Evolutionary conservation across 345 rosid genomes (phyloP), one percentile per base, ranked within the genome.

Genomic region (Murraya koenigii): DNA sequence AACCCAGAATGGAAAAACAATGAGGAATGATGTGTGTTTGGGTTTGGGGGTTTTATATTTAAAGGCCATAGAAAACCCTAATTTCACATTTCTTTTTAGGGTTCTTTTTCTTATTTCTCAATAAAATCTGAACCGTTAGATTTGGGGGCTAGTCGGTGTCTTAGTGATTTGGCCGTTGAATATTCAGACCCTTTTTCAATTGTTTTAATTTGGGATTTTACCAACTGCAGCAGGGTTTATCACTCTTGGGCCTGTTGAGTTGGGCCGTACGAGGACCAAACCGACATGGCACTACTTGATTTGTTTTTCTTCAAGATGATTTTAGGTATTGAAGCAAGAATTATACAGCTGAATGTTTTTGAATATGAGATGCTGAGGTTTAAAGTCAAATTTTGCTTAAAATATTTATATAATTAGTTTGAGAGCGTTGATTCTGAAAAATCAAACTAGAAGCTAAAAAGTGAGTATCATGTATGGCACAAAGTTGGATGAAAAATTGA

Each of bases 31-130:
- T 0, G 20, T 52, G 11, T 47, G 56, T 52, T 52, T 17, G 7
- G 56, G 26, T 3, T 17, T 23, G 19, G 60, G 3, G 44, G 20
- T 69, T n/a, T 7, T 14, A 35, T 56, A 54, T 15, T 32, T 66
- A 66, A 58, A 55, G 65, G 59, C 15, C 49, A 66, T 26, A 36
- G 44, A 68, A 68, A 77, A 77, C 79, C 79, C 79, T 77, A 76
- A 67, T 56, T 66, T 67, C 44, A 28, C 15, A 25, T 10, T 58
- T 44, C 4, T 19, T 20, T 66, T 38, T 5, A 52, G 71, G 35
- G 33, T 22, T 39, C 10, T 33, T n/a, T 66, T 58, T 66, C 66
- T 30, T 35, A 14, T 36, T 39, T 11, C 17, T 59, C 58, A 67
- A 66, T 63, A 26, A 76, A 67, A 35, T 22, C 7, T 68, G 56